Evolutionary conservation across 176 grass and related monocot species (phyloP).

Genomic region (Pontederia paniculata): DNA sequence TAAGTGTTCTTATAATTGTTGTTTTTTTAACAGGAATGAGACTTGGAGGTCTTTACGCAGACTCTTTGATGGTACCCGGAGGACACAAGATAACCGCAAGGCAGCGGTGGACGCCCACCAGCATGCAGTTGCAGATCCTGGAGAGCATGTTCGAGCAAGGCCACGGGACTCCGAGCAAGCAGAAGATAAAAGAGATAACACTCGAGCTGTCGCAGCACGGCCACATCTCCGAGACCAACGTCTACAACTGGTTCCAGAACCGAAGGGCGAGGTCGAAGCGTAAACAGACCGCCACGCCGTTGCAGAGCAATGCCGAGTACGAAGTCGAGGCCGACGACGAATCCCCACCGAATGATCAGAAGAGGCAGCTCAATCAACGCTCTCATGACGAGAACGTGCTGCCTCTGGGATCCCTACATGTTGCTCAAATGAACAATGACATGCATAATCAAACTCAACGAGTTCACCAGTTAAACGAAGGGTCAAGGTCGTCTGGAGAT

Average conservation of each 20-base stretch:
- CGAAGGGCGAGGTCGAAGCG: conserved; percentile 81
- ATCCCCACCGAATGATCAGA: conserved; percentile 63
- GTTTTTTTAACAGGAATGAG: conserved; percentile 40
- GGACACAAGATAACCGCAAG: conserved; percentile 26
- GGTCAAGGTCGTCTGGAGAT: conserved; percentile 39
- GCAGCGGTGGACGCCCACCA: conserved; percentile 91
- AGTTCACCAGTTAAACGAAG: conserved; percentile 40
- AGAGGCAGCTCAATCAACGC: conserved; percentile 22
- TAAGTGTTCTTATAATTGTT: too few species aligned
- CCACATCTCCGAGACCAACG: conserved; percentile 93
- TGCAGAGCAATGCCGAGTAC: conserved; percentile 61
- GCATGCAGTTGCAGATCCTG: conserved; percentile 89
- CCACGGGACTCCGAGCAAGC: conserved; percentile 89
- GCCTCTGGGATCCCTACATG: too few species aligned
- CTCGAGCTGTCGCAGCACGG: conserved; percentile 74
- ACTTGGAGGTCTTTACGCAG: conserved; percentile 40
- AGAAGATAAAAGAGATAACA: conserved; percentile 92
- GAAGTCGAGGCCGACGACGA: conserved; percentile 70
- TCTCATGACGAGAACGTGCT: conserved; percentile 15
- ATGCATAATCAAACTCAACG: conserved; percentile 29
- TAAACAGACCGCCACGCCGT: conserved; percentile 53
- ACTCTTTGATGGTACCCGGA: background rate
- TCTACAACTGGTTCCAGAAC: conserved; percentile 99
- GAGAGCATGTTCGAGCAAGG: conserved; percentile 95
- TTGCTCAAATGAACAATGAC: conserved; percentile 31